Conservation (phyloP, 192 early-diverging fungal species). For the Coemansia sp. region DNA sequence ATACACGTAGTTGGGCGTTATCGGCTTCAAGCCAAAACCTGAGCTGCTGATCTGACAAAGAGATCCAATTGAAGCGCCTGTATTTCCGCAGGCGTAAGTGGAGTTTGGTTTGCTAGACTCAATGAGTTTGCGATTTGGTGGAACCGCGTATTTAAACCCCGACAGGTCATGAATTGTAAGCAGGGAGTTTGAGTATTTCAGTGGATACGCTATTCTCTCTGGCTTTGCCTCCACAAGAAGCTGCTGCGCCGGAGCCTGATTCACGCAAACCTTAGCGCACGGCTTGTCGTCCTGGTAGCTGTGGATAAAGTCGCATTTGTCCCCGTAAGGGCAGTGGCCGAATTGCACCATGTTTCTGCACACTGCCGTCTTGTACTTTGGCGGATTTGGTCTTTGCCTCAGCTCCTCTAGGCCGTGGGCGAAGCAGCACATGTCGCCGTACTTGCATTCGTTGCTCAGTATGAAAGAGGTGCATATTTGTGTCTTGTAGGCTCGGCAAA, state of each 20-base stretch:
- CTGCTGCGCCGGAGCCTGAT: background rate
- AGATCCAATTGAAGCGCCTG: background rate
- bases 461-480: constrained; percentile 25
- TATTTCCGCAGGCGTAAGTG: background rate
- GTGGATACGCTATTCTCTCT: background rate
- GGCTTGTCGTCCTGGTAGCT: background rate
- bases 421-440: constrained; percentile 30
- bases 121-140: background rate
- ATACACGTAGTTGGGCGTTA: background rate
- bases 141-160: background rate
- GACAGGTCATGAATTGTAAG: background rate
- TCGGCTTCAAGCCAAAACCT: background rate
- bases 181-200: background rate
- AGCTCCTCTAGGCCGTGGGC: constrained; percentile 37
- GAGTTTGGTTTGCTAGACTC: background rate
- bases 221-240: background rate
- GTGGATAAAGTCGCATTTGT: constrained; percentile 49
- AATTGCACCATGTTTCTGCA: constrained; percentile 31
- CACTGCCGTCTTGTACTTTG: constrained; percentile 24
- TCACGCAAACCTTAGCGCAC: background rate
- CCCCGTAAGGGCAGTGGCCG: constrained; percentile 26
- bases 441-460: constrained; percentile 7
- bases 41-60: background rate
- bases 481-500: constrained; percentile 38
- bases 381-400: constrained; percentile 20